Conservation (phyloP, 164 flowering plant species). For the Houttuynia cordata region DNA sequence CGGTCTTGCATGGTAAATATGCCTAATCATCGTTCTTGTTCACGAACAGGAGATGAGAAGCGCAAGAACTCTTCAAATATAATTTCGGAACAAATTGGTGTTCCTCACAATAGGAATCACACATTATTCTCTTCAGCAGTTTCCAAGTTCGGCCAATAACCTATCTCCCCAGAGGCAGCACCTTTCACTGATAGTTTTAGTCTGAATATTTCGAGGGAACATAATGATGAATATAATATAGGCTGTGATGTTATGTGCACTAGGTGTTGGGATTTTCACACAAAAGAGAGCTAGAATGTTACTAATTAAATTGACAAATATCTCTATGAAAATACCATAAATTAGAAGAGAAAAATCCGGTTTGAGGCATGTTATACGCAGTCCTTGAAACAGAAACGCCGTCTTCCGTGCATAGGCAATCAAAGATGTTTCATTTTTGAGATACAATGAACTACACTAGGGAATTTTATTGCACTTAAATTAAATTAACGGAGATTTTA, state of each 20-base stretch:
- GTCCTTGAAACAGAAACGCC: no score
- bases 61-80: constrained; percentile 3
- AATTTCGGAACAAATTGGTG: neutral
- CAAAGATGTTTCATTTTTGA: no score
- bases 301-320: no score
- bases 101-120: constrained; percentile 6
- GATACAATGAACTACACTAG: no score
- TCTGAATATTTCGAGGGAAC: constrained; percentile 5
- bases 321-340: no score
- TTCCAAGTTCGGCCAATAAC: constrained; percentile 15
- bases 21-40: constrained; percentile 3
- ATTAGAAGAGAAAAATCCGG: no score
- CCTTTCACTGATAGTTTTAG: constrained; percentile 3
- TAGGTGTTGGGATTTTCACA: no score
- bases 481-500: no score
- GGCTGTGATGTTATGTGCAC: constrained; percentile 8
- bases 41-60: constrained; percentile 3
- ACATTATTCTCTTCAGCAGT: constrained; percentile 28
- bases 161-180: constrained; percentile 6
- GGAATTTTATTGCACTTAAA: no score
- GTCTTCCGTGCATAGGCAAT: no score
- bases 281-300: no score
- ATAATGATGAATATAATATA: neutral
- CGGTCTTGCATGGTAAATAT: constrained; percentile 13
- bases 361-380: no score